These are phyloP conservation scores for Tolypocladium tundrense DNA, from an alignment of 2,329 filamentous ascomycete genomes.

Conservation along the genomic window DNA sequence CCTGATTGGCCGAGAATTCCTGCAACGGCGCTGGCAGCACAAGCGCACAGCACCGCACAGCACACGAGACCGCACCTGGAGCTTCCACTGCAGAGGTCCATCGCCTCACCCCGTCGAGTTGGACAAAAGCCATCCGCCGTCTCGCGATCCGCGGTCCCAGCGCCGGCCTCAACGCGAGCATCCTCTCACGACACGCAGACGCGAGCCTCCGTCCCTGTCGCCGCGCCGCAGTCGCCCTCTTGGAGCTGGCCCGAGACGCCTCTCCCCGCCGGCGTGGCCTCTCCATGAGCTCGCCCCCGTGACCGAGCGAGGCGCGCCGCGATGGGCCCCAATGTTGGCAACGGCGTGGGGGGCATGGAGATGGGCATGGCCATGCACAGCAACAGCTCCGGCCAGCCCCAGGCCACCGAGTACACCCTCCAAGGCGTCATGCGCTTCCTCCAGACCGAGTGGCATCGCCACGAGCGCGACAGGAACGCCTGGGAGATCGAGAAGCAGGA, in stretches of 20 bases:
- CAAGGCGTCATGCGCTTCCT: slow-evolving; percentile 96
- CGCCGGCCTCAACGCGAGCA: neutral
- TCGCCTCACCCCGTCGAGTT: neutral
- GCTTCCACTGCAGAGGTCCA: neutral
- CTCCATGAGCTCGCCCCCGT: slow-evolving; percentile 25
- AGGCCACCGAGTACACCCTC: slow-evolving; percentile 52
- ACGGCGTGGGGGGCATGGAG: slow-evolving; percentile 36
- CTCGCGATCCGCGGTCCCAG: neutral
- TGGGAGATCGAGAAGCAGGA: slow-evolving; percentile 99
- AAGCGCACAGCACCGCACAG: neutral
- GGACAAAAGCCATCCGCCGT: slow-evolving; percentile 1
- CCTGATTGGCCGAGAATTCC: slow-evolving; percentile 18
- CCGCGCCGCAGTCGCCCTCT: slow-evolving; percentile 2
- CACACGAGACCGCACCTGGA: neutral
- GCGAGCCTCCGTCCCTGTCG: slow-evolving; percentile 4
- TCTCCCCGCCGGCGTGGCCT: slow-evolving; percentile 13
- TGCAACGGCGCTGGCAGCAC: neutral
- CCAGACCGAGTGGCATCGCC: slow-evolving; percentile 97
- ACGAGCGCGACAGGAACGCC: slow-evolving; percentile 92
- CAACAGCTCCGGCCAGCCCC: slow-evolving; percentile 39
- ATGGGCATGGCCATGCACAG: slow-evolving; percentile 33
- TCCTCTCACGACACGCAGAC: slow-evolving; percentile 1
- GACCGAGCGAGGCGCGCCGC: slow-evolving; percentile 24
- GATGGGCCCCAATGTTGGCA: slow-evolving; percentile 33
- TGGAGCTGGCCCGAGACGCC: slow-evolving; percentile 10